Evolutionary conservation across 1,284 basidiomycete genomes (phyloP).

Genomic region (Puccinia horiana): DNA sequence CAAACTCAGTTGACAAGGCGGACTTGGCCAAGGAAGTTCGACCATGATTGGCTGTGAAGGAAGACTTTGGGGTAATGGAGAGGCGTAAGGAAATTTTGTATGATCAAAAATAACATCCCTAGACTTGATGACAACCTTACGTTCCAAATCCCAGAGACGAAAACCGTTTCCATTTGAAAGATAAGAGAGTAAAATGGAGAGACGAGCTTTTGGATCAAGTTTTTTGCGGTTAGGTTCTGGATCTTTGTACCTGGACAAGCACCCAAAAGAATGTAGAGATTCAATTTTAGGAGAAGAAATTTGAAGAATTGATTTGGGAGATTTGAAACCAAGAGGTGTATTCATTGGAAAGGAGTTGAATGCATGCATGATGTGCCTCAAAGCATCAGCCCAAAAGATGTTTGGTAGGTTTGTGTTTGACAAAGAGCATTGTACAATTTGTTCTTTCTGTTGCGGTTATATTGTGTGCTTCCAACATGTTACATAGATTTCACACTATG

Average conservation of each 20-base stretch:
- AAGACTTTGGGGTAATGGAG: background rate
- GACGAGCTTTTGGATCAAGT: background rate
- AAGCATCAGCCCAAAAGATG: background rate
- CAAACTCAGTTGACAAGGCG: too few relatives aligned
- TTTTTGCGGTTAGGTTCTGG: background rate
- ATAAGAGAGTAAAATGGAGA: background rate
- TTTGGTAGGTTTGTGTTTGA: background rate
- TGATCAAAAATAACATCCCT: background rate
- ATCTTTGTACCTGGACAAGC: background rate
- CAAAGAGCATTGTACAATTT: background rate
- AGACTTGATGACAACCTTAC: background rate
- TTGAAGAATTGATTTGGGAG: background rate
- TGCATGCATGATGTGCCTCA: background rate
- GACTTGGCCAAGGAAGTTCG: too few relatives aligned
- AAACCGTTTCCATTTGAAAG: background rate
- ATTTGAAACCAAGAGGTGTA: slow-evolving; percentile 17
- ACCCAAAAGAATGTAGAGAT: background rate
- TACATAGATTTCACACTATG: too few relatives aligned
- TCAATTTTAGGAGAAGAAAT: background rate
- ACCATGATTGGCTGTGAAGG: too few relatives aligned
- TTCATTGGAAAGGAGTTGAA: background rate
- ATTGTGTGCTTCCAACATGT: too few relatives aligned
- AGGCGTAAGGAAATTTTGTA: background rate
- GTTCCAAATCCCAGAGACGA: background rate
- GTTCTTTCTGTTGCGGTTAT: too few relatives aligned